Evolutionary conservation across 495 filamentous ascomycete genomes (phyloP), one percentile per base, ranked within the genome.

Genomic region (Platismatia glauca): DNA sequence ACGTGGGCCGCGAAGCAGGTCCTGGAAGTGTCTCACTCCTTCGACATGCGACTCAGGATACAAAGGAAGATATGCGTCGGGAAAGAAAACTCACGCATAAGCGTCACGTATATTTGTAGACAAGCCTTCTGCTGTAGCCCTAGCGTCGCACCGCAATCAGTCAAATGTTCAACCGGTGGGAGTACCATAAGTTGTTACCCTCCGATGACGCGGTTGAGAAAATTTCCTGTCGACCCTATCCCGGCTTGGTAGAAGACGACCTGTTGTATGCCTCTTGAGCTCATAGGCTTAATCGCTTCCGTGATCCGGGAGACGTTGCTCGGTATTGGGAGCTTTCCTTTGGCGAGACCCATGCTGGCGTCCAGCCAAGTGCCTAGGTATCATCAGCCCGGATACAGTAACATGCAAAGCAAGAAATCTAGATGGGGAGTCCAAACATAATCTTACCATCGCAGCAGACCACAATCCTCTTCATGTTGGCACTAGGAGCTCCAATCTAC

Each of bases 161-260:
- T 46, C 11, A 64, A 50, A 35, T 64, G 60, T 34, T 68, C 52
- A 1, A 59, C 58, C 16, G 66, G 66, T 9, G 56, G 53, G 9
- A 3, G 12, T 34, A 33, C 16, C 24, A 8, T 15, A 53, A 53
- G 50, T n/a, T 4, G 33, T 53, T 53, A 53, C 50, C 68, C 68
- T 15, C 68, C 68, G 50, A 68, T 59, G 27, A 68, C 35, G 31
- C 58, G 64, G 39, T 60, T 66, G 27, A 66, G 22, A 20, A 64
- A 35, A n/a, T 38, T 59, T 12, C 66, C 67, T 24, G 58, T 68
- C 1, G 81, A 79, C 2, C 82, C 82, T 37, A 85, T 75, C 16
- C 82, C 82, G 34, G 77, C 70, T 52, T 69, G 76, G 64, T 85
- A 85, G 66, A 78, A 84, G 5, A 80, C 75, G 22, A 84, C 70